Base-by-base conservation (phyloP, 352 stramenopile species). In the Phytophthora sansomeana region DNA sequence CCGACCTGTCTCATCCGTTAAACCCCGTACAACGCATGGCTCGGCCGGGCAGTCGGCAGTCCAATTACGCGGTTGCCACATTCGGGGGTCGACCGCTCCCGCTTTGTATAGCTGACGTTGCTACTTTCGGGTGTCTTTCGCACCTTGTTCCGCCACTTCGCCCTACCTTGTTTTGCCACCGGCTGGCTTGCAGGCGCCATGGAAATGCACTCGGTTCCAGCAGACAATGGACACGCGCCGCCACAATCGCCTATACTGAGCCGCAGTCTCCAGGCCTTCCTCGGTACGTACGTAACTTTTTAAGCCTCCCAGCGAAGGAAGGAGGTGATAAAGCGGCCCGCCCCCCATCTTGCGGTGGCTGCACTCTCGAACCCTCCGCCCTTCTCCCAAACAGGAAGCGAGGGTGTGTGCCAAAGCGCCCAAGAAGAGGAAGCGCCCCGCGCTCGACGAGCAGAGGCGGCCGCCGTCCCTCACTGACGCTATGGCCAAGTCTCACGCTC, bases 401-500 rank as follows among this genome's bases (percentile, higher is more conserved):
- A 24, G 21, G 21, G 21, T 24, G 21, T 24, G 21, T 24, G 21
- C 44, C 38, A 13, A 58, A 24, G 50, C 36, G 17, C 30, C 19
- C 3, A 66, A 17, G 30, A 66, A 24, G 38, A 62, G 54, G 19
- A 57, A 58, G 41, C 39, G 38, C 36, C 58, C 28, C 24, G 26
- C 30, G 6, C 48, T 58, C 29, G 42, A 42, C 50, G 44, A 47
- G 41, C n/a, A 28, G 49, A 50, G 50, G 51, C 63, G 30, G 44
- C 21, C 30, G 30, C 26, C 32, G 44, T 33, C 24, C 35, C 47
- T 43, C 9, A 17, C 35, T 6, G 10, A 28, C 16, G 30, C 3
- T 28, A 75, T 72, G 67, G 53, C 24, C 58, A 74, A 77, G 56
- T 55, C 58, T 72, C 51, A 70, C 69, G 57, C 54, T 29, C 53